Conservation (phyloP, 2,329 filamentous ascomycete species). For the Paecilomyces sp. region DNA sequence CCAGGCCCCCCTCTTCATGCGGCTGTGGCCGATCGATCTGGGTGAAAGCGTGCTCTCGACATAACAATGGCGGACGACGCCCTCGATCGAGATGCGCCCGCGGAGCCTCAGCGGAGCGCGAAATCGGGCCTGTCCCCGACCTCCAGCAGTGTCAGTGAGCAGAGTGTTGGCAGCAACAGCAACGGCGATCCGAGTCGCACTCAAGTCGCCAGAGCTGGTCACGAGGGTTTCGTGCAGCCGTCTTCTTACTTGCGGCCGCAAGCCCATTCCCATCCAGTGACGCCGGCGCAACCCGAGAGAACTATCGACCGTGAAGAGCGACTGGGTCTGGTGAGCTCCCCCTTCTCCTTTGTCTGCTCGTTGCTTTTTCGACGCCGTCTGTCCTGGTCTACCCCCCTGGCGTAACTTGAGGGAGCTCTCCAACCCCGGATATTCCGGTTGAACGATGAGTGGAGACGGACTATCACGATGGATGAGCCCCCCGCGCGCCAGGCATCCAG, state of each 20-base stretch:
- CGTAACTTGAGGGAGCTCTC: not conserved
- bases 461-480: not conserved
- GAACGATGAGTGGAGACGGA: not conserved
- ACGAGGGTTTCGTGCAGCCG: conserved; percentile 44
- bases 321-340: conserved; percentile 39
- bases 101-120: conserved; percentile 13
- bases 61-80: conserved; percentile 19
- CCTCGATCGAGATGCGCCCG: conserved; percentile 11
- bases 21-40: conserved; percentile 7
- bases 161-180: conserved; percentile 1
- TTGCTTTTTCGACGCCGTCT: not conserved
- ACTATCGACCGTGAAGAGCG: conserved; percentile 44
- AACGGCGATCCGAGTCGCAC: conserved; percentile 4
- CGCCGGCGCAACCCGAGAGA: conserved; percentile 34
- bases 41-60: conserved; percentile 7
- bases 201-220: conserved; percentile 19
- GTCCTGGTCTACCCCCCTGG: not conserved
- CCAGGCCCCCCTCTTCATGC: conserved; percentile 7
- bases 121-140: conserved; percentile 4
- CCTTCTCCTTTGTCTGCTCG: conserved; percentile 3
- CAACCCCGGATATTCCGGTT: not conserved
- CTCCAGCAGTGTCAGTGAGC: conserved; percentile 6
- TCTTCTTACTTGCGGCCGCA: conserved; percentile 40
- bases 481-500: not conserved
- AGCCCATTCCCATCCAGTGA: conserved; percentile 33